These are phyloP conservation scores for Backusella westeae DNA, from an alignment of 192 early-diverging fungal species.

Conservation along the genomic window DNA sequence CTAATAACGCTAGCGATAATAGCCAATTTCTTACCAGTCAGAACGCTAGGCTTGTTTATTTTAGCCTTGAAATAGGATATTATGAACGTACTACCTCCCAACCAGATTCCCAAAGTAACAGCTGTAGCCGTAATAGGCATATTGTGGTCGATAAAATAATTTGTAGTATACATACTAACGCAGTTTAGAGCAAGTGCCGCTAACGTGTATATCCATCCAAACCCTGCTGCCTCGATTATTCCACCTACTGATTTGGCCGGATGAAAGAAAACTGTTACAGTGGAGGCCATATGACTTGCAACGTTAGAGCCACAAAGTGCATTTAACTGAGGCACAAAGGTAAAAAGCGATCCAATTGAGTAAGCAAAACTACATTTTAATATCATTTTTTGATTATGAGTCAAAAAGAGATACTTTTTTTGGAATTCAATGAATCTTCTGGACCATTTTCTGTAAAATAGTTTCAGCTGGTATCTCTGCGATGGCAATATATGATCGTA, in stretches of 20 bases:
- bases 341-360: conserved; percentile 59
- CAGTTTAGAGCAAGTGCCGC: conserved; percentile 38
- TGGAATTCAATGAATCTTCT: not conserved
- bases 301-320: conserved; percentile 51
- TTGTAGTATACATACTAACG: conserved; percentile 39
- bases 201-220: conserved; percentile 22
- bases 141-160: conserved; percentile 39
- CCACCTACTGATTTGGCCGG: conserved; percentile 65
- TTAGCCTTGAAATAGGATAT: conserved; percentile 46
- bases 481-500: not conserved
- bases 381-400: conserved; percentile 31
- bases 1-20: not conserved
- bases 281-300: conserved; percentile 63
- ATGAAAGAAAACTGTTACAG: conserved; percentile 69
- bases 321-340: conserved; percentile 55
- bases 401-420: not conserved
- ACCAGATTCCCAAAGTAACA: conserved; percentile 42
- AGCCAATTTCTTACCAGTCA: conserved; percentile 33
- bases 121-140: conserved; percentile 31
- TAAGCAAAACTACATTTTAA: conserved; percentile 64
- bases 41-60: conserved; percentile 43
- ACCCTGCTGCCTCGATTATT: conserved; percentile 48
- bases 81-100: conserved; percentile 47
- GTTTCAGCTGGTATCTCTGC: not conserved
- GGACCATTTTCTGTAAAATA: not conserved